Conservation (phyloP, 306 rosid species). For the Acmispon strigosus region DNA sequence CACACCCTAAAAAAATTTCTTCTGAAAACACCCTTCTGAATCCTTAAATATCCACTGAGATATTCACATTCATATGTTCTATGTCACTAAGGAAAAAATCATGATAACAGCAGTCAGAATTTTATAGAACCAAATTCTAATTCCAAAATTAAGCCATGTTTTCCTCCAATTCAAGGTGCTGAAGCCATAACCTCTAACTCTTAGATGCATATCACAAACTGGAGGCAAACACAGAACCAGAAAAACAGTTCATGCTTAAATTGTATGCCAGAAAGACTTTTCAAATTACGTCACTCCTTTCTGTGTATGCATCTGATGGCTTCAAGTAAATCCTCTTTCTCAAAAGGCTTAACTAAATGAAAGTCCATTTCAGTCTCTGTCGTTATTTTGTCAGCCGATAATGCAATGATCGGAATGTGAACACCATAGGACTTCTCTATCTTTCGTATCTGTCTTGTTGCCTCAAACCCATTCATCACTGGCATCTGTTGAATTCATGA, state of each 20-base stretch:
- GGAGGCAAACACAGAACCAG: not conserved
- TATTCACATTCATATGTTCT: too few species aligned
- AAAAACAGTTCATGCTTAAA: not conserved
- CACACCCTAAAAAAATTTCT: too few species aligned
- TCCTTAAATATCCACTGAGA: too few species aligned
- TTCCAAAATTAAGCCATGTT: not conserved
- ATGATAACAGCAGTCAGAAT: not conserved
- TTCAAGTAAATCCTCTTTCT: conserved; percentile 26
- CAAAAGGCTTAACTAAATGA: conserved; percentile 43
- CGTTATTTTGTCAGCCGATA: conserved; percentile 43
- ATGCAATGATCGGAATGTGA: conserved; percentile 58
- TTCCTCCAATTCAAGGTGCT: not conserved
- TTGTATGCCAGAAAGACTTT: not conserved
- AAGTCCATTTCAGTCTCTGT: conserved; percentile 51
- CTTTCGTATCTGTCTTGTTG: conserved; percentile 50
- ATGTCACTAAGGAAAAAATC: too few species aligned
- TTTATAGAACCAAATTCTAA: not conserved
- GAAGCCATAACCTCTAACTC: not conserved
- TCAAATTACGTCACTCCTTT: not conserved
- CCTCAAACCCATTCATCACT: conserved; percentile 54
- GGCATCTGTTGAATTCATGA: conserved; percentile 45
- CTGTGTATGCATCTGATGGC: conserved; percentile 31
- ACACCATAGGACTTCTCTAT: conserved; percentile 34
- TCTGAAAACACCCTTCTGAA: too few species aligned
- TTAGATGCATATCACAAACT: not conserved